Base-by-base conservation (phyloP, 1,284 basidiomycete species). In the Papiliotrema fonsecae region DNA sequence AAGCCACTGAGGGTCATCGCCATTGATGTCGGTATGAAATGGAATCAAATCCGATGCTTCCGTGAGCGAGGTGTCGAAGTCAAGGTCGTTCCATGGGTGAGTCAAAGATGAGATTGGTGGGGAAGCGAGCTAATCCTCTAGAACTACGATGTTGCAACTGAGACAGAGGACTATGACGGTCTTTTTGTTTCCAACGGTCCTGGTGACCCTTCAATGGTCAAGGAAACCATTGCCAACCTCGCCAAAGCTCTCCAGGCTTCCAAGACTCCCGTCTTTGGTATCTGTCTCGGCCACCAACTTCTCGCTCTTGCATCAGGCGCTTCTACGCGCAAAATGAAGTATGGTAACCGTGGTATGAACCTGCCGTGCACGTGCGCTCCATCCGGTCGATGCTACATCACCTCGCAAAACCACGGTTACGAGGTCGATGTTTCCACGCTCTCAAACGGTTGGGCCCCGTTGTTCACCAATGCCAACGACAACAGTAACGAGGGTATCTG, bases 11-110 rank as follows among this genome's bases (percentile, higher is more conserved):
- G 96, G 55, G 82, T 99, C 42, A 68, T 98, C 21, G 90, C 90
- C 4, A 77, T 98, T 50, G 96, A 99, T 72, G 93, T 98, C 47
- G 96, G 96, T 37, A 97, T 98, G 88, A 99, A 99, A 77, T 94
- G 87, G 77, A 98, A 98, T 76, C 96, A 98, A 75, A 94, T 98
- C 62, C 83, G 96, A 40, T 99, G 94, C 78, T 97, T 99, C 77
- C 85, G 83, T 45, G 80, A 84, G 47, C 87, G 96, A 41, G 94
- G 96, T 47, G 83, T 97, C 45, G 91, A 98, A 74, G 79, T 98
- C 70, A 96, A 97, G 76, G 91, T 97, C 47, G 89, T 98, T 4
- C 94, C 96, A 34, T 98, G 93, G 92, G 72, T 69, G 47, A 64
- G 65, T 62, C 24, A 22, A 18, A 45, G 11, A 6, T 37, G 32